These are phyloP conservation scores for Macrocystidia cucumis DNA, from an alignment of 1,284 basidiomycete species.

Conservation along the genomic window DNA sequence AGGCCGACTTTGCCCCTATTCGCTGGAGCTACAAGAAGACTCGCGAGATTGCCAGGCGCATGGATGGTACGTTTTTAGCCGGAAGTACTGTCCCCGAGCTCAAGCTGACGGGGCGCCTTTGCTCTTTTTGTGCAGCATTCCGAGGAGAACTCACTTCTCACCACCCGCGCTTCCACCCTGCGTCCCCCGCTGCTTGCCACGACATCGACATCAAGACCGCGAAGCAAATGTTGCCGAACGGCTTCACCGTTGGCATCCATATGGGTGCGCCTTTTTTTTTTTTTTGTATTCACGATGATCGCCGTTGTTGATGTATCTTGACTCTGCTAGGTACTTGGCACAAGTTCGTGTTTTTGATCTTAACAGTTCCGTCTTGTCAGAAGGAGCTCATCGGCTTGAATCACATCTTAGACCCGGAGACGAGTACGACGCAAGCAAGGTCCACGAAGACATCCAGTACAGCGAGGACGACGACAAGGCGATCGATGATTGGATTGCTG, in stretches of 20 bases:
- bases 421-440: slow-evolving; percentile 44
- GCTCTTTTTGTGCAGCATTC: slow-evolving; percentile 34
- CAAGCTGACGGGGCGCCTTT: background rate
- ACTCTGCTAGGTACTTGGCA: slow-evolving; percentile 43
- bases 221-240: slow-evolving; percentile 51
- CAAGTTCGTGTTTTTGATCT: slow-evolving; percentile 17
- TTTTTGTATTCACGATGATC: background rate
- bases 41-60: slow-evolving; percentile 62
- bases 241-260: slow-evolving; percentile 62
- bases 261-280: no score
- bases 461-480: slow-evolving; percentile 58
- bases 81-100: background rate
- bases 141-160: slow-evolving; percentile 65
- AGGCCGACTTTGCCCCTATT: slow-evolving; percentile 69
- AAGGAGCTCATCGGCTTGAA: background rate
- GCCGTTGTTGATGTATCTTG: background rate
- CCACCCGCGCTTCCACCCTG: slow-evolving; percentile 68
- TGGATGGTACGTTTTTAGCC: slow-evolving; percentile 41
- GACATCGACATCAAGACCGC: slow-evolving; percentile 68
- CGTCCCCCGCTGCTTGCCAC: slow-evolving; percentile 45
- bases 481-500: slow-evolving; percentile 61
- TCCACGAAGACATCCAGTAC: slow-evolving; percentile 60
- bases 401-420: slow-evolving; percentile 34
- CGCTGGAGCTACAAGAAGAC: slow-evolving; percentile 74
- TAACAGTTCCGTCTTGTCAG: background rate